Base-by-base conservation (phyloP, 805 yeast genomes). In the Groenewaldozyma salmanticensis region DNA sequence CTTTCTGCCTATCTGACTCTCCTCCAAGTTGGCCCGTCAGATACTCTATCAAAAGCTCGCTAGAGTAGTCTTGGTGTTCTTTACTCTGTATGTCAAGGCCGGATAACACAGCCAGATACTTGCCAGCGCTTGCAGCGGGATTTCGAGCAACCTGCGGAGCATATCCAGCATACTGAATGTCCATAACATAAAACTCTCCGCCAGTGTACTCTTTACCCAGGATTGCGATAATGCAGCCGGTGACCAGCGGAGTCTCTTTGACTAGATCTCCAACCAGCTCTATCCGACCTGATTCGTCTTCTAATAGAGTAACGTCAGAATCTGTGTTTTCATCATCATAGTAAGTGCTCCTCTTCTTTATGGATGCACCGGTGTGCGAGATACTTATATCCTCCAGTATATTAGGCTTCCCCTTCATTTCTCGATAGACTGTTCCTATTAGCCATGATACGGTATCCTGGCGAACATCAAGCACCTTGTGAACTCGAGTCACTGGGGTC, bases 261-360 rank as follows among this genome's bases (percentile, higher is more conserved):
- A 82, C 68, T 24, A 79, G 59, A 15, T 72, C 70, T 20, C 86
- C 88, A 37, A 74, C 77, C 18, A 92, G 62, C 24, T 76, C 58
- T 4, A 94, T 79, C 38, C 98, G 68, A 2, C 98, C 98, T 42
- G 87, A 77, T 53, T 87, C 96, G 61, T 92, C 98, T 59, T 92
- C 97, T 27, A 92, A 58, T 79, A 79, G 76, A 21, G 83, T 54
- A 48, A 70, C 73, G 53, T 79, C 84, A 13, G 73, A 58, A 5
- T 50, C 60, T 9, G 13, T 7, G 13, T 24, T 24, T 4, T 64
- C 62, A 49, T 75, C 81, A n/a, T 34, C 40, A 5, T 70, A 63
- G 45, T 80, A 81, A 21, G 75, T 59, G 4, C 64, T 52, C 39
- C 59, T 42, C 52, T 49, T 55, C 47, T 41, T 61, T 2, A 66